Percentiles rank a stretch among this genome's conserved stretches.
Evolutionary conservation across 2,329 filamentous ascomycete genomes (phyloP).

Genomic region (Aspergillus tamarii): DNA sequence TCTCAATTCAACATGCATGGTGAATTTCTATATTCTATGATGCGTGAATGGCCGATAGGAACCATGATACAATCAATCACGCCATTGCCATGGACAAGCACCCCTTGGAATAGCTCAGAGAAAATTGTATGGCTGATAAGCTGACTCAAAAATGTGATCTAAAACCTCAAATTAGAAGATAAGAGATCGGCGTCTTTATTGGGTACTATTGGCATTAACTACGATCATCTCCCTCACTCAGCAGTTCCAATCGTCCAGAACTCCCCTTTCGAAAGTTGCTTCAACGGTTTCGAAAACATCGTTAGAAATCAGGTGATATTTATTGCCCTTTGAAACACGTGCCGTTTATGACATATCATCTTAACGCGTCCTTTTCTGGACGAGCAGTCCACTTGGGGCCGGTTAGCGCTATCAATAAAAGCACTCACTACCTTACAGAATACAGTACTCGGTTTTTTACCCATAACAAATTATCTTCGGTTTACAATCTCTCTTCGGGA

Average conservation of each 20-base stretch:
- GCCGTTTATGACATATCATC: background rate
- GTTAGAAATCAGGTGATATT: background rate
- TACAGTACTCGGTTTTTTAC: too few species aligned
- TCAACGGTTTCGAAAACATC: background rate
- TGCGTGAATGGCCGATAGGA: background rate
- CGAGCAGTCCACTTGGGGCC: background rate
- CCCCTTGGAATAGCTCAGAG: background rate
- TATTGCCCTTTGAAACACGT: background rate
- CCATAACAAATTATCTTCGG: too few species aligned
- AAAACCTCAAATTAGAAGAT: background rate
- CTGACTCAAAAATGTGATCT: background rate
- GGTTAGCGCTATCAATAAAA: background rate
- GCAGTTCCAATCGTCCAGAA: background rate
- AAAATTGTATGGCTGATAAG: background rate
- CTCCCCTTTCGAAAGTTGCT: background rate
- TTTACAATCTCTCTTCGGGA: too few species aligned
- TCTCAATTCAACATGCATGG: background rate
- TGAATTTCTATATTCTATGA: background rate
- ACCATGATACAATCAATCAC: background rate
- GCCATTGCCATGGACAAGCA: background rate
- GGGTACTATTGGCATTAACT: background rate
- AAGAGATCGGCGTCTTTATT: background rate
- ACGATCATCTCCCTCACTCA: background rate
- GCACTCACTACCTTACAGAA: too few species aligned
- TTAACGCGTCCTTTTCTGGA: background rate